phyloP scores from a whole-genome alignment of 176 grass and related monocot species.

The Eleusine indica region DNA sequence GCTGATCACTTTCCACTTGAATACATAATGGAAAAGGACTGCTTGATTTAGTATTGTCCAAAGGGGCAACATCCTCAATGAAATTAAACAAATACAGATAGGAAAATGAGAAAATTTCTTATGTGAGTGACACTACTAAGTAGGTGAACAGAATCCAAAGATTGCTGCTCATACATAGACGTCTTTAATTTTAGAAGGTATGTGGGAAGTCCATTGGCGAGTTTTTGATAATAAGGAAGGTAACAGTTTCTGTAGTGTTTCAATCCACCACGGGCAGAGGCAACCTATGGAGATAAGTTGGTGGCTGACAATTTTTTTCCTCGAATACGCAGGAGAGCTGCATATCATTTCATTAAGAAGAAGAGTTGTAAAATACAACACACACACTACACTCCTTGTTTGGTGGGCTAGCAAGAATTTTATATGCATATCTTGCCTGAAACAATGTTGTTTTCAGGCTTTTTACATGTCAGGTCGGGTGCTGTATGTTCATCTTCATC shows the following conservation, averaged over 20 bases:
- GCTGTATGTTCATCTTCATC: background rate
- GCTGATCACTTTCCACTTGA: slow-evolving; percentile 37
- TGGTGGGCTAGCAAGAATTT: background rate
- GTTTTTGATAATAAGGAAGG: background rate
- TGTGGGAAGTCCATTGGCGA: background rate
- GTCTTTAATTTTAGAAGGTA: background rate
- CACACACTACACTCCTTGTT: no score
- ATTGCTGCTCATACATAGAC: background rate
- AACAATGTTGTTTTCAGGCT: background rate
- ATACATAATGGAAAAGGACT: slow-evolving; percentile 33
- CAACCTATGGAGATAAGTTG: slow-evolving; percentile 2
- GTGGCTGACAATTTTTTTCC: background rate
- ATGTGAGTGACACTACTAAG: slow-evolving; percentile 5
- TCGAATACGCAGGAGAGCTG: no score
- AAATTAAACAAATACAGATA: slow-evolving; percentile 16
- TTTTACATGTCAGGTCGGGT: background rate
- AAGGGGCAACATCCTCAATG: slow-evolving; percentile 15
- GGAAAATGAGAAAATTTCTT: slow-evolving; percentile 19
- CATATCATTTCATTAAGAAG: no score
- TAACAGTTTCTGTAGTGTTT: background rate
- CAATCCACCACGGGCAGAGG: background rate
- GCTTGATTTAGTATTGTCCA: slow-evolving; percentile 32
- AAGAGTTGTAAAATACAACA: no score
- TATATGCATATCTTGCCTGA: background rate
- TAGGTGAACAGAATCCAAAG: slow-evolving; percentile 12